phyloP scores from a whole-genome alignment of 768 basidiomycete species.

The Collybiopsis luxurians region DNA sequence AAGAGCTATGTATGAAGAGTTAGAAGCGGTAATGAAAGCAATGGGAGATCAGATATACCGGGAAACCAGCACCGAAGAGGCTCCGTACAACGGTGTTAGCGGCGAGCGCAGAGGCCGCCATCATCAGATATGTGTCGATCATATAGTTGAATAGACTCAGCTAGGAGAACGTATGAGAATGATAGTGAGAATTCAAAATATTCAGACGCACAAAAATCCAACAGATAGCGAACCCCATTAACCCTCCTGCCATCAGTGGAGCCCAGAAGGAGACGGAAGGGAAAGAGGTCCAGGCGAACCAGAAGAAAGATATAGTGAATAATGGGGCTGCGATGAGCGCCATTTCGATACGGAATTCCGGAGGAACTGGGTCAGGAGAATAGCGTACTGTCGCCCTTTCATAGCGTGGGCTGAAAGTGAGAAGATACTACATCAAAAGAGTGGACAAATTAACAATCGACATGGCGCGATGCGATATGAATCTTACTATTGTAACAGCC shows the following conservation, averaged over 20 bases:
- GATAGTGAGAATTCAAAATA: not conserved
- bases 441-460: not conserved
- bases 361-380: constrained; percentile 52
- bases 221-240: constrained; percentile 52
- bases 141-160: constrained; percentile 57
- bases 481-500: constrained; percentile 41
- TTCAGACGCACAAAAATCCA: constrained; percentile 47
- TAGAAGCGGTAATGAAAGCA: not conserved
- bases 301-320: constrained; percentile 56
- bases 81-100: constrained; percentile 52
- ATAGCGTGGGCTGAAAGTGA: constrained; percentile 49
- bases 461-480: not conserved
- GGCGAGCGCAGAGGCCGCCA: constrained; percentile 57
- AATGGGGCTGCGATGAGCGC: constrained; percentile 51
- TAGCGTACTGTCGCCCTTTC: constrained; percentile 37
- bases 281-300: constrained; percentile 67
- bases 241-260: constrained; percentile 47
- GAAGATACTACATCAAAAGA: constrained; percentile 34
- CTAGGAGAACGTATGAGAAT: constrained; percentile 23
- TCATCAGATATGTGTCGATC: constrained; percentile 54
- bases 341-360: constrained; percentile 54
- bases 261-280: constrained; percentile 50
- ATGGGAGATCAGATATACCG: constrained; percentile 25
- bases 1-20: constrained; percentile 37
- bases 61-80: constrained; percentile 51